A percentile compares a stretch with the other conserved stretches of the same genome.
These are phyloP conservation scores for Barnettozyma sucrosica DNA, from an alignment of 805 yeast species.

Conservation along the genomic window DNA sequence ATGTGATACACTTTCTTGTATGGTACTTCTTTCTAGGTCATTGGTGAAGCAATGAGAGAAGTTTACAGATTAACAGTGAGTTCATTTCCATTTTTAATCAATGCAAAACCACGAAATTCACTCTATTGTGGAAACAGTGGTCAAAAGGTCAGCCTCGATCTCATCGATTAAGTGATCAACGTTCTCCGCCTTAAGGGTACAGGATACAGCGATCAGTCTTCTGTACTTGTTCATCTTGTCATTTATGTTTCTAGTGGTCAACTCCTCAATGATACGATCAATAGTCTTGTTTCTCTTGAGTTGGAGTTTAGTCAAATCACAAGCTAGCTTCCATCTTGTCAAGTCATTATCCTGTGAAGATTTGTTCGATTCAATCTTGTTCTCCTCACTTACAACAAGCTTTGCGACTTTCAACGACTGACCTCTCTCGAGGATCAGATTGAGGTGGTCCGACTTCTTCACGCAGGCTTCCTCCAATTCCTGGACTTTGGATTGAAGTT, in stretches of 20 bases:
- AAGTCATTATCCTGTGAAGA: constrained; percentile 2
- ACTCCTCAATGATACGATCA: constrained; percentile 45
- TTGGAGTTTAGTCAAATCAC: constrained; percentile 49
- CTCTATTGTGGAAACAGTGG: constrained; percentile 12
- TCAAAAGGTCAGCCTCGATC: constrained; percentile 43
- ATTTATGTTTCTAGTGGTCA: constrained; percentile 39
- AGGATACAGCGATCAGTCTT: constrained; percentile 65
- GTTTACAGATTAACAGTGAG: no score
- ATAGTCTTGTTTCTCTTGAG: constrained; percentile 39
- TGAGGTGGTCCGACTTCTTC: constrained; percentile 31
- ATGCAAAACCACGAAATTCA: background rate
- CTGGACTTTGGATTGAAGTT: constrained; percentile 12
- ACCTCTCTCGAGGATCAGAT: constrained; percentile 49
- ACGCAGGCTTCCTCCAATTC: constrained; percentile 18
- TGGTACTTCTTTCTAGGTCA: no score
- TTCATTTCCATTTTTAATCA: no score
- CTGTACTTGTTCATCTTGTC: constrained; percentile 72
- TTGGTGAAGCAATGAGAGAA: no score
- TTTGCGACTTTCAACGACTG: constrained; percentile 59
- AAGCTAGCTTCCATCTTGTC: constrained; percentile 25
- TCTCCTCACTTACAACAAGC: constrained; percentile 51
- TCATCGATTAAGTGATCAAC: constrained; percentile 80
- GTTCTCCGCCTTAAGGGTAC: constrained; percentile 74
- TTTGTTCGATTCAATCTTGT: constrained; percentile 7
- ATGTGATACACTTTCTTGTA: no score